These are phyloP conservation scores for Magnolia officinalis DNA, from an alignment of 164 flowering plant genomes.

Conservation along the genomic window DNA sequence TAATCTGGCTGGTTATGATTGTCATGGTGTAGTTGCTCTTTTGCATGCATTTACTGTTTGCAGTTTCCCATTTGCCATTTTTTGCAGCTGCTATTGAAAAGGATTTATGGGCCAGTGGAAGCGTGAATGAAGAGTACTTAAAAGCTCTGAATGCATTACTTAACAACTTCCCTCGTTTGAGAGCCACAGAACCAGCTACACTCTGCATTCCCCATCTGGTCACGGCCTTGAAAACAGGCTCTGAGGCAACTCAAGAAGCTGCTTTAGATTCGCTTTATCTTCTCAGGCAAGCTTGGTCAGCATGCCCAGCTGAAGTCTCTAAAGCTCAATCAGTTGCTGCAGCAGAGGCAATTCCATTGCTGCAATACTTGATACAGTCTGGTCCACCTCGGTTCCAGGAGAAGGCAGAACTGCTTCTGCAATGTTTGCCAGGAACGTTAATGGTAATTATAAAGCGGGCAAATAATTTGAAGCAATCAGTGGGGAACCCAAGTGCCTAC, in stretches of 20 bases:
- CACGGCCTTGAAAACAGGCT: constrained; percentile 76
- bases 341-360: constrained; percentile 88
- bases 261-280: constrained; percentile 87
- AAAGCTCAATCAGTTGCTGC: constrained; percentile 94
- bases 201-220: constrained; percentile 92
- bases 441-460: constrained; percentile 87
- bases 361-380: constrained; percentile 88
- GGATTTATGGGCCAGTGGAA: constrained; percentile 89
- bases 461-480: constrained; percentile 95
- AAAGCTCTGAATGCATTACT: constrained; percentile 82
- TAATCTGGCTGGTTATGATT: neutral
- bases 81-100: constrained; percentile 89
- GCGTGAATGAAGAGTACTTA: constrained; percentile 83
- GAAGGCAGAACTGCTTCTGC: constrained; percentile 89
- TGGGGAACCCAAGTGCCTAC: constrained; percentile 87
- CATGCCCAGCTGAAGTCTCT: constrained; percentile 94
- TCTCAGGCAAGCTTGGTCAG: constrained; percentile 97
- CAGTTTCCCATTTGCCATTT: neutral
- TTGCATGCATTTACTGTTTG: neutral
- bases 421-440: constrained; percentile 94
- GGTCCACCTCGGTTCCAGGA: constrained; percentile 99
- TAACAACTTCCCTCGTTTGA: constrained; percentile 86
- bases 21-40: neutral
- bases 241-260: constrained; percentile 96
- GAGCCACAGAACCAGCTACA: constrained; percentile 97